Base-by-base conservation (phyloP, 192 early-diverging fungal genomes). In the Radiomyces spectabilis region DNA sequence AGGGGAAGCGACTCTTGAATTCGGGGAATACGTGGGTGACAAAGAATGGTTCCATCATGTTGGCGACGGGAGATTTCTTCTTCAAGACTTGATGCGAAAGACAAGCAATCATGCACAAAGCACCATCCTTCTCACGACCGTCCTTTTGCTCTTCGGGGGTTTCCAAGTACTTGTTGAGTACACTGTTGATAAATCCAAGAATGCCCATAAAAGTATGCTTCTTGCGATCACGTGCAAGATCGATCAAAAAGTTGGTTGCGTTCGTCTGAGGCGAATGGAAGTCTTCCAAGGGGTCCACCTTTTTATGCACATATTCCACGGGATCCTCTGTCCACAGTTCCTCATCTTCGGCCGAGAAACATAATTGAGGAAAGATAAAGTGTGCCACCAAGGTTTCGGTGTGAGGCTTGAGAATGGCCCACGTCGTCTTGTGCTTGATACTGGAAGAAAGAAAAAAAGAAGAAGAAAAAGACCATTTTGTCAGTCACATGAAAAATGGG, bases 261-360 rank as follows among this genome's bases (percentile, higher is more conserved):
- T 85, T 85, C 1, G 74, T 65, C 12, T 73, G 68, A 9, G 92
- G 83, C 24, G 86, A 90, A 32, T 76, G 76, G 60, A 91, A 88
- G 51, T 95, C 93, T 61, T 95, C 92, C 34, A 93, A 57, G 21
- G 84, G 81, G 54, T 90, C 85, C 66, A 74, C 74, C 49, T 83
- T 82, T 58, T 85, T 82, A 54, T 88, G 80, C 8, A 99, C 82
- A 58, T 86, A 99, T 63, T 99, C 96, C 27, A 92, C 83, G 2
- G 91, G 86, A 59, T 97, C 91, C 24, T 93, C 87, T 46, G 82
- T 69, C 96, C 96, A 99, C 26, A 95, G 80, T 64, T 89, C 72
- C 56, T 85, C 80, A 61, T 99, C 96, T 33, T 78, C 80, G 16
- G 76, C 52, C 52, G 82, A 83, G 59, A 96, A 93, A 75, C 89